Evolutionary conservation across 2,329 filamentous ascomycete genomes (phyloP).

Genomic region (Diaporthe destruens): DNA sequence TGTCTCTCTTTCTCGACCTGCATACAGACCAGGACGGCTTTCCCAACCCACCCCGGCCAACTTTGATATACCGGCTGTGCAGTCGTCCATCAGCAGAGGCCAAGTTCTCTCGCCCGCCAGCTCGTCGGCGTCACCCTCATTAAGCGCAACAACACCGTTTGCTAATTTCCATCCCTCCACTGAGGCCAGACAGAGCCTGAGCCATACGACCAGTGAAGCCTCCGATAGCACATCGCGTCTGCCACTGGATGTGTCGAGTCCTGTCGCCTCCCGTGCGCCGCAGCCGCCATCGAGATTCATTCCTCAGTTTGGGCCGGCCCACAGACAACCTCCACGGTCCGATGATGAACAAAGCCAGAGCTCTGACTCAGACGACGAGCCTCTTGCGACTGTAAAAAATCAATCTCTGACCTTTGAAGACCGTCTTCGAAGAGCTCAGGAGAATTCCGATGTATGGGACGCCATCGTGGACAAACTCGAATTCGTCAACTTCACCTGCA

Average conservation of each 20-base stretch:
- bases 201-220: not conserved
- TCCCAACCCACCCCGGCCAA: not conserved
- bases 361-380: not conserved
- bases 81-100: not conserved
- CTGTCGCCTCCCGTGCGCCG: not conserved
- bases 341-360: not conserved
- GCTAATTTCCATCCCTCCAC: not conserved
- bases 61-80: not conserved
- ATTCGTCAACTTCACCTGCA: not conserved
- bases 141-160: not conserved
- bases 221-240: not conserved
- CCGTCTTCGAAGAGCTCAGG: not conserved
- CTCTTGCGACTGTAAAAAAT: too few relatives aligned
- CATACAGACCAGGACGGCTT: not conserved
- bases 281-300: not conserved
- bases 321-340: not conserved
- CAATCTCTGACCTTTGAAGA: not conserved
- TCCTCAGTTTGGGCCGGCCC: conserved; percentile 6
- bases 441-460: not conserved
- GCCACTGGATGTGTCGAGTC: not conserved
- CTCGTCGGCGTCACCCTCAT: not conserved
- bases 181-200: not conserved
- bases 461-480: not conserved
- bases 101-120: not conserved
- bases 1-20: not conserved